Evolutionary conservation across 352 stramenopile species (phyloP).

Genomic region (Globisporangium radiosum): DNA sequence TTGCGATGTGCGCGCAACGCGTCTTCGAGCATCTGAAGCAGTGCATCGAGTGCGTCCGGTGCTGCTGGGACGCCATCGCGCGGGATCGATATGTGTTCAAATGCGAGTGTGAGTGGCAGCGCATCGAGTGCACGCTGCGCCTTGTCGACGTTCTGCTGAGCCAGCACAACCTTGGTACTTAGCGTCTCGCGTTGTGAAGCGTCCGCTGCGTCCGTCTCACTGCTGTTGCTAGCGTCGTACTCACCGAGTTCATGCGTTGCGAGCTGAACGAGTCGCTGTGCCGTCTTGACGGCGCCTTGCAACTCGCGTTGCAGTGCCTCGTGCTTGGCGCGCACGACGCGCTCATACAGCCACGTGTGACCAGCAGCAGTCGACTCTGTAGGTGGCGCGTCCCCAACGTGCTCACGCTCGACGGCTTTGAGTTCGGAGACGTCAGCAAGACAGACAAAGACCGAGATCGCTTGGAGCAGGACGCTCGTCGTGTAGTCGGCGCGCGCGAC

Average conservation of each 20-base stretch:
- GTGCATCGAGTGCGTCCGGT: constrained; percentile 13
- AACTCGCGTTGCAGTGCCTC: constrained; percentile 33
- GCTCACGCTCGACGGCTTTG: constrained; percentile 5
- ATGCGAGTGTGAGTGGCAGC: constrained; percentile 39
- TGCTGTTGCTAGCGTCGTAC: background rate
- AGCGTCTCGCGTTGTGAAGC: constrained; percentile 22
- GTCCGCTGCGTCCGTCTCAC: constrained; percentile 3
- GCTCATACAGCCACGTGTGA: constrained; percentile 38
- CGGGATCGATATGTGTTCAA: constrained; percentile 48
- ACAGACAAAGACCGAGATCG: constrained; percentile 64
- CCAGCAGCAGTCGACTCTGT: background rate
- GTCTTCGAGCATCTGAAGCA: constrained; percentile 36
- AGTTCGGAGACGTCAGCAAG: constrained; percentile 41
- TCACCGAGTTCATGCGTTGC: constrained; percentile 25
- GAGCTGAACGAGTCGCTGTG: constrained; percentile 35
- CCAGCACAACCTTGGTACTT: constrained; percentile 37
- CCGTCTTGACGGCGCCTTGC: constrained; percentile 26
- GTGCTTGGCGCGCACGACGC: constrained; percentile 42
- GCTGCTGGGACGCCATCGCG: constrained; percentile 24
- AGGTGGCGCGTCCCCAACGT: background rate
- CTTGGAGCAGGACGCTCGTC: constrained; percentile 55
- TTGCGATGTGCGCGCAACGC: constrained; percentile 41
- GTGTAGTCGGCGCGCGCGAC: constrained; percentile 44
- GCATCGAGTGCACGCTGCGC: constrained; percentile 22
- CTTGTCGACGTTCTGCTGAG: constrained; percentile 37